A percentile compares a stretch with the other conserved stretches of the same genome.
Conservation (phyloP, 2,329 filamentous ascomycete species). For the Pestalotiopsis sp. region DNA sequence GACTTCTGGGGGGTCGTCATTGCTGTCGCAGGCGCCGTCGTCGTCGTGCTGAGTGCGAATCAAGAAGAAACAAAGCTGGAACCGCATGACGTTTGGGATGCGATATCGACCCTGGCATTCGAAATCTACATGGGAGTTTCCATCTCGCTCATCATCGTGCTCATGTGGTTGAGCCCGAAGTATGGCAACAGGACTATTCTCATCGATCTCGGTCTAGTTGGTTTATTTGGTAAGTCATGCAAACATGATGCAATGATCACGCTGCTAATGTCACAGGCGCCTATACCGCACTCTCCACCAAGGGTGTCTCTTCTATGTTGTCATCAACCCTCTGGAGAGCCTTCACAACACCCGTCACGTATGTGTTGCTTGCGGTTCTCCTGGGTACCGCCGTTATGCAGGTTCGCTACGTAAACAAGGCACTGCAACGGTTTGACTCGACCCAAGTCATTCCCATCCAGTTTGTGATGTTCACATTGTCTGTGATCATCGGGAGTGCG, state of each 20-base stretch:
- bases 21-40: conserved; percentile 83
- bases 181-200: conserved; percentile 87
- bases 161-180: conserved; percentile 80
- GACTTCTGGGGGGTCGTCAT: conserved; percentile 89
- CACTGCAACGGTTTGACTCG: conserved; percentile 88
- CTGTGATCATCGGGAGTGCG: conserved; percentile 91
- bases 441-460: conserved; percentile 98
- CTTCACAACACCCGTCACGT: conserved; percentile 89
- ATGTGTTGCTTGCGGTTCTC: conserved; percentile 77
- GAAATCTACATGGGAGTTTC: conserved; percentile 86
- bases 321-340: conserved; percentile 88
- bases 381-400: conserved; percentile 89
- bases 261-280: conserved; percentile 57
- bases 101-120: conserved; percentile 87
- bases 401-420: conserved; percentile 90
- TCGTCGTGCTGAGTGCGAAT: conserved; percentile 88
- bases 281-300: conserved; percentile 95
- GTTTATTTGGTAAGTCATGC: conserved; percentile 73
- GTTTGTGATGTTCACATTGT: conserved; percentile 94
- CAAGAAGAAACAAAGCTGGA: conserved; percentile 88
- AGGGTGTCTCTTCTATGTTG: conserved; percentile 92
- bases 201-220: conserved; percentile 91
- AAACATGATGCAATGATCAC: conserved; percentile 11
- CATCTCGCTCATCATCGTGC: conserved; percentile 65
- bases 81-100: conserved; percentile 84